Evolutionary conservation across 805 yeast genomes (phyloP).

Genomic region (Candida fluviatilis): DNA sequence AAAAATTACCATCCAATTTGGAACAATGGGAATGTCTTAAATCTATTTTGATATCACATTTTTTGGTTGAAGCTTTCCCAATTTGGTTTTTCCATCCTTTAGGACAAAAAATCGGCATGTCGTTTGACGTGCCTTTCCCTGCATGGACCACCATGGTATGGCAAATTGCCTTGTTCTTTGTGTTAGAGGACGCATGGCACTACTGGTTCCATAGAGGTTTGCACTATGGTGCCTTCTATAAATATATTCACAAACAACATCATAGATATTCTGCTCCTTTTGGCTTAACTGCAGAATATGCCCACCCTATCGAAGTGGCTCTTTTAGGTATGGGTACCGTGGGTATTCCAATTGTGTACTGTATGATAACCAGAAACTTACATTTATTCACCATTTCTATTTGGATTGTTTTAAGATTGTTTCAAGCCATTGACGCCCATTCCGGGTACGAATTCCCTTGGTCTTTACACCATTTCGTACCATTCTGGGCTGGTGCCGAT

Average conservation of each 20-base stretch:
- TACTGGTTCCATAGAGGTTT: slow-evolving; percentile 56
- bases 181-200: slow-evolving; percentile 58
- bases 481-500: slow-evolving; percentile 65
- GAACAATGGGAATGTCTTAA: slow-evolving; percentile 63
- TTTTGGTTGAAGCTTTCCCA: slow-evolving; percentile 56
- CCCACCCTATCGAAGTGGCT: slow-evolving; percentile 57
- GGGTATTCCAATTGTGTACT: slow-evolving; percentile 55
- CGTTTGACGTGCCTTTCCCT: slow-evolving; percentile 53
- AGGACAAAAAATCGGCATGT: slow-evolving; percentile 45
- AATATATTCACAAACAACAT: slow-evolving; percentile 56
- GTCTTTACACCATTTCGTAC: slow-evolving; percentile 53
- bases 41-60: slow-evolving; percentile 53
- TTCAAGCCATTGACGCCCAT: slow-evolving; percentile 59
- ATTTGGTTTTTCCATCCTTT: slow-evolving; percentile 62
- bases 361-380: slow-evolving; percentile 41
- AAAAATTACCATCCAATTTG: slow-evolving; percentile 46
- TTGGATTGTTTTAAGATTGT: slow-evolving; percentile 51
- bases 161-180: slow-evolving; percentile 48
- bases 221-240: slow-evolving; percentile 54
- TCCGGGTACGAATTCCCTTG: slow-evolving; percentile 62
- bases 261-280: slow-evolving; percentile 61
- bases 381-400: slow-evolving; percentile 51
- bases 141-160: slow-evolving; percentile 33
- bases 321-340: slow-evolving; percentile 57
- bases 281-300: slow-evolving; percentile 59